Base-by-base conservation (phyloP, 2,329 filamentous ascomycete genomes). In the Allantophomopsis cytisporea region DNA sequence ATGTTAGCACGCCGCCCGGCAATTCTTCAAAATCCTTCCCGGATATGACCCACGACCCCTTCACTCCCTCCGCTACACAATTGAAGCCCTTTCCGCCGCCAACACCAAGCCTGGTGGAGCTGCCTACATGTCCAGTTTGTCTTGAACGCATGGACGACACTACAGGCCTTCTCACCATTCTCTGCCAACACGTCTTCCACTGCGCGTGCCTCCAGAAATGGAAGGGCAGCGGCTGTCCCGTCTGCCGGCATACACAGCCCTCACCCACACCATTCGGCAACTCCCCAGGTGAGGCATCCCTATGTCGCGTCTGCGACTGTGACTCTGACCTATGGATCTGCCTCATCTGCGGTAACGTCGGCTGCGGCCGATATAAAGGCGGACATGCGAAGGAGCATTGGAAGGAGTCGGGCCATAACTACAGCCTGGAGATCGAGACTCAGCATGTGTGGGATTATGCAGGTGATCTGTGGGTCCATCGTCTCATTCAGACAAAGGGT, bases 391-490 rank as follows among this genome's bases (percentile, higher is more conserved):
- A 94, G 57, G 81, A 84, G 11, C 88, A 95, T 60, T 95, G 86
- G 75, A 87, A 93, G 60, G 73, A 84, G 40, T 93, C 85, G 3
- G 76, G 78, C 4, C 91, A 98, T 59, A 83, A 83, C 46, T 98
- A 94, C 55, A 83, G 87, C 18, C 83, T 98, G 57, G 91, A 98
- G 56, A 75, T 96, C 31, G 78, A 82, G 45, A 94, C 87, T 1
- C 89, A 98, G 57, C 82, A 94, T 50, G 88, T 98, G 1, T 98
- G 91, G 91, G 91, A 98, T 60, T 98, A 98, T 47, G 85, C 84
- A 0, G 87, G 85, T 4, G 91, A 98, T 54, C 83, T 82, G 54
- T 98, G 94, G 69, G 91, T 96, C 37, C 91, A 98, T 60, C 80
- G 91, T 8, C 75, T 96, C 38, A 94, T 98, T 41, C 83, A 94